These are phyloP conservation scores for Mikania micrantha DNA, from an alignment of 129 eudicot species.

Conservation along the genomic window DNA sequence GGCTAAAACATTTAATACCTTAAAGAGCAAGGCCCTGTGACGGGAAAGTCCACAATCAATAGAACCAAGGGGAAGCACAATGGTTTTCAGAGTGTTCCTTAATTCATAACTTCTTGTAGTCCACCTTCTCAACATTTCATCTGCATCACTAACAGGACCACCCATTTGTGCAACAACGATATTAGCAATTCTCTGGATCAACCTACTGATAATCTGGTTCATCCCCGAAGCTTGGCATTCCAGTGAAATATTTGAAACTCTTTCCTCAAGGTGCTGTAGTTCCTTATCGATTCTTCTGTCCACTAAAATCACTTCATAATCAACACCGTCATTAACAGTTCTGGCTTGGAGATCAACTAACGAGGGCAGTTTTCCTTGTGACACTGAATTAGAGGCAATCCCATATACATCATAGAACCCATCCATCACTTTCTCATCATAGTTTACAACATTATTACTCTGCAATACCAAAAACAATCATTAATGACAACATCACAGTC, in stretches of 20 bases:
- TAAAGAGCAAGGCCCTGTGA: slow-evolving; percentile 89
- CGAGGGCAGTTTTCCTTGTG: slow-evolving; percentile 73
- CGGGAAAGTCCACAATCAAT: slow-evolving; percentile 95
- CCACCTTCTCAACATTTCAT: slow-evolving; percentile 75
- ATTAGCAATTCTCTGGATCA: slow-evolving; percentile 67
- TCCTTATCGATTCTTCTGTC: slow-evolving; percentile 55
- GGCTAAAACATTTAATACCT: slow-evolving; percentile 42
- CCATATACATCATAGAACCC: slow-evolving; percentile 94
- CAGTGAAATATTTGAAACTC: slow-evolving; percentile 38
- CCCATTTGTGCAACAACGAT: slow-evolving; percentile 85
- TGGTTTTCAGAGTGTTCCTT: slow-evolving; percentile 43
- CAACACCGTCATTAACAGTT: slow-evolving; percentile 47
- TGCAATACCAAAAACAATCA: slow-evolving; percentile 37
- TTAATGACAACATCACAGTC: slow-evolving; percentile 33
- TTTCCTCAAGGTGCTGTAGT: slow-evolving; percentile 73
- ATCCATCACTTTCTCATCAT: slow-evolving; percentile 78
- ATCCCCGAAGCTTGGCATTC: slow-evolving; percentile 43
- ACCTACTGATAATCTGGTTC: slow-evolving; percentile 36
- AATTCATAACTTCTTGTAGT: slow-evolving; percentile 49
- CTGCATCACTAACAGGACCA: slow-evolving; percentile 86
- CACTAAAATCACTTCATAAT: slow-evolving; percentile 77
- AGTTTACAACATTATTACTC: slow-evolving; percentile 77
- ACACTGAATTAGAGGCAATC: slow-evolving; percentile 36
- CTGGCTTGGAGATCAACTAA: slow-evolving; percentile 58
- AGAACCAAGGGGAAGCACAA: slow-evolving; percentile 81